Percentiles rank a stretch among this genome's conserved stretches.
Evolutionary conservation across 768 basidiomycete species (phyloP).

Genomic region (Tricholoma terreum): DNA sequence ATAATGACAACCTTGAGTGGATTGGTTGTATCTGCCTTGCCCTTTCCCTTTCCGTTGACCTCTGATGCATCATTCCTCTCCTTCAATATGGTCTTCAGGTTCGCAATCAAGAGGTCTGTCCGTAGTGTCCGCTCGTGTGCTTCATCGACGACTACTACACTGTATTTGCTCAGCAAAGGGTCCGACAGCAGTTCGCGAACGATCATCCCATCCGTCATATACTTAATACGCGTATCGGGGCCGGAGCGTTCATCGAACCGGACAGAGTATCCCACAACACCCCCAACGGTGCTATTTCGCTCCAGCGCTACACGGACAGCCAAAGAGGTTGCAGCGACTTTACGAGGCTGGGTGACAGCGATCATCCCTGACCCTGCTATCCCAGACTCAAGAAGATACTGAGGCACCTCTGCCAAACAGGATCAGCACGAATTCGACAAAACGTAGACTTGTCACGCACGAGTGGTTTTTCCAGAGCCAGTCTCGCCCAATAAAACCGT

Average conservation of each 20-base stretch:
- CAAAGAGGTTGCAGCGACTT: conserved; percentile 94
- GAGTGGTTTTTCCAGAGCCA: conserved; percentile 97
- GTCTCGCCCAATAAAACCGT: conserved; percentile 94
- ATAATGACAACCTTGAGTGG: conserved; percentile 93
- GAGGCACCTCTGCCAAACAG: conserved; percentile 79
- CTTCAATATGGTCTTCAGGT: conserved; percentile 77
- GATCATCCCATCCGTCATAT: conserved; percentile 97
- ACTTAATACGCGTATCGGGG: conserved; percentile 83
- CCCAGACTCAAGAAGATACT: conserved; percentile 87
- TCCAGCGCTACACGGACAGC: conserved; percentile 88
- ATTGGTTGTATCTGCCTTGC: conserved; percentile 36
- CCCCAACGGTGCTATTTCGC: conserved; percentile 68
- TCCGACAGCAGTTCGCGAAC: conserved; percentile 88
- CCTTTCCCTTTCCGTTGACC: conserved; percentile 45
- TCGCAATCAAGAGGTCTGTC: conserved; percentile 91
- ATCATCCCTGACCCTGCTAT: conserved; percentile 71
- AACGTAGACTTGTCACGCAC: conserved; percentile 43
- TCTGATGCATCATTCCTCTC: conserved; percentile 49
- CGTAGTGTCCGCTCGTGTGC: conserved; percentile 95
- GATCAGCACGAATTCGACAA: neutral
- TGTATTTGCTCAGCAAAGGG: conserved; percentile 72
- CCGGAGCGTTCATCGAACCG: conserved; percentile 87
- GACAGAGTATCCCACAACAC: conserved; percentile 88
- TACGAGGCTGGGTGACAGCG: conserved; percentile 91
- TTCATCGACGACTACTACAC: conserved; percentile 90